These are phyloP conservation scores for Tulasnella sp. DNA, from an alignment of 768 basidiomycete genomes.

Conservation along the genomic window DNA sequence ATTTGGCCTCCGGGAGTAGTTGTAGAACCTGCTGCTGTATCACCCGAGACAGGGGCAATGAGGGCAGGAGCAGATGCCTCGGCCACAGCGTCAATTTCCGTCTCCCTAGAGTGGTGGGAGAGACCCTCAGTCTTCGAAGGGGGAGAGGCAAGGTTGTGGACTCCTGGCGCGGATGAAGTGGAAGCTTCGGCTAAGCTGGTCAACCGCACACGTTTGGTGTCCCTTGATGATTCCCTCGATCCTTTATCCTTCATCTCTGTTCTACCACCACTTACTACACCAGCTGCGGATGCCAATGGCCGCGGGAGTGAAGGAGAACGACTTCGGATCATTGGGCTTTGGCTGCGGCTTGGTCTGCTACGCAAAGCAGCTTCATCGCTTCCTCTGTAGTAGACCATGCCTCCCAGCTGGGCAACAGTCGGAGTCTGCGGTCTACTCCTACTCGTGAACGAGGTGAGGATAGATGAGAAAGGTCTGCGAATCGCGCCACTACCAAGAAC, in stretches of 20 bases:
- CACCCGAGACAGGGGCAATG: background rate
- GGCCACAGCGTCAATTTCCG: constrained; percentile 23
- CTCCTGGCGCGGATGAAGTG: background rate
- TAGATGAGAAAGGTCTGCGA: constrained; percentile 12
- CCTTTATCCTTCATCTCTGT: no score
- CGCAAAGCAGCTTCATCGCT: constrained; percentile 25
- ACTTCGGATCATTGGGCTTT: constrained; percentile 13
- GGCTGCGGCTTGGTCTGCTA: constrained; percentile 3
- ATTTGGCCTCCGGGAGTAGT: background rate
- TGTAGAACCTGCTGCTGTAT: background rate
- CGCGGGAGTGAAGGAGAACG: constrained; percentile 15
- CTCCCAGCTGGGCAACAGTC: constrained; percentile 22
- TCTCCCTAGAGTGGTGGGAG: constrained; percentile 10
- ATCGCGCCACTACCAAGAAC: constrained; percentile 5
- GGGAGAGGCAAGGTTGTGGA: background rate
- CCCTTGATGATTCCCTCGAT: background rate
- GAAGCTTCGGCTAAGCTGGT: constrained; percentile 5
- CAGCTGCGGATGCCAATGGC: background rate
- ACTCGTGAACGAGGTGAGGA: constrained; percentile 11
- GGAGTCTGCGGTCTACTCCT: constrained; percentile 19
- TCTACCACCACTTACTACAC: no score
- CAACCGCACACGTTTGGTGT: background rate
- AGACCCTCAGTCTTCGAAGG: no score
- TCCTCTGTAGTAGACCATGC: constrained; percentile 30
- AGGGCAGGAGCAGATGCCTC: constrained; percentile 23